Evolutionary conservation across 768 basidiomycete species (phyloP).

Genomic region (Neoboletus brunneissimus): DNA sequence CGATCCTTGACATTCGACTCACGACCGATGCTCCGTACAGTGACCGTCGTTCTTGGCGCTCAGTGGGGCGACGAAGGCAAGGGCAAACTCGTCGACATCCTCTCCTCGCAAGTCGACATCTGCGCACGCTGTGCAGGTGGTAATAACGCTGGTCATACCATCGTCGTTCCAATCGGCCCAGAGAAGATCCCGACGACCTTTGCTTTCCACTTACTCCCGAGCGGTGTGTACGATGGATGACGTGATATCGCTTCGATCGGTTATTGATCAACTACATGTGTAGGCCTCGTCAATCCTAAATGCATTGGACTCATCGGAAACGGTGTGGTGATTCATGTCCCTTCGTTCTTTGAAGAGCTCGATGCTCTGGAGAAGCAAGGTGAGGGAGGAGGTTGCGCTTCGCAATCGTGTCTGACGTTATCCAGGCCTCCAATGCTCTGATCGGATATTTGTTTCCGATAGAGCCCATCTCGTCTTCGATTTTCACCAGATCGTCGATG

Average conservation of each 20-base stretch:
- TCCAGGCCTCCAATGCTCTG: constrained; percentile 79
- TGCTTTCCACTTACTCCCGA: constrained; percentile 94
- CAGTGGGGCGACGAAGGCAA: constrained; percentile 96
- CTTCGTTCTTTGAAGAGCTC: constrained; percentile 91
- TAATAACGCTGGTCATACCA: constrained; percentile 99
- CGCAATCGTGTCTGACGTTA: constrained; percentile 1
- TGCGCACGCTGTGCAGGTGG: constrained; percentile 97
- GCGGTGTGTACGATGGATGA: constrained; percentile 49
- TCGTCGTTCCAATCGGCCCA: constrained; percentile 74
- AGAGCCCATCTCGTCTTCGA: constrained; percentile 97
- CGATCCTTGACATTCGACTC: background rate
- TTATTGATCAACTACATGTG: background rate
- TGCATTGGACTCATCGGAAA: constrained; percentile 88
- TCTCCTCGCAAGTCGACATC: constrained; percentile 84
- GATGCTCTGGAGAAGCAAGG: constrained; percentile 85
- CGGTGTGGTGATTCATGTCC: constrained; percentile 95
- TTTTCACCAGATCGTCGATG: constrained; percentile 99
- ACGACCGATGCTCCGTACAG: constrained; percentile 26
- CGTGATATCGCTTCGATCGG: background rate
- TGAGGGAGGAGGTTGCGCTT: constrained; percentile 27
- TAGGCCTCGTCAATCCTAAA: constrained; percentile 36
- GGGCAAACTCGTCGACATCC: constrained; percentile 95
- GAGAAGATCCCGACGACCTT: constrained; percentile 77
- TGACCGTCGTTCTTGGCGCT: constrained; percentile 77
- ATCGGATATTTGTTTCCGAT: constrained; percentile 89